phyloP scores from a whole-genome alignment of 2,329 filamentous ascomycete genomes.

The Ophiosphaerella herpotricha region DNA sequence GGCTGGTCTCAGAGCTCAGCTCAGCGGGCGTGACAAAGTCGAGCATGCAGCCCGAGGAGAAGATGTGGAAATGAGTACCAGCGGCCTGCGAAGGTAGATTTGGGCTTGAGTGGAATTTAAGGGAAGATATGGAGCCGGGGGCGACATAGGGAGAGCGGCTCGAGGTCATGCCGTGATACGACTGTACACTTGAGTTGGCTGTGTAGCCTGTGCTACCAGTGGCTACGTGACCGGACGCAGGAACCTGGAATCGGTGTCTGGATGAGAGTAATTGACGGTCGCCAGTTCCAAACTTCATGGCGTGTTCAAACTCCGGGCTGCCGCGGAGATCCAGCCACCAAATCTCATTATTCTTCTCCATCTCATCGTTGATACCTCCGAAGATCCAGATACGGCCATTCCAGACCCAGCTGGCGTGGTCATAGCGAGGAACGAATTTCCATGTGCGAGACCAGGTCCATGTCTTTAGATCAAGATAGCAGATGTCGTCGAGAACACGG shows the following conservation, averaged over 20 bases:
- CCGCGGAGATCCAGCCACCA: conserved; percentile 98
- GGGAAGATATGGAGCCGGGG: conserved; percentile 84
- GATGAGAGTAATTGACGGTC: conserved; percentile 46
- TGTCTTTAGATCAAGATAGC: conserved; percentile 94
- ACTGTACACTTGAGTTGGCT: conserved; percentile 70
- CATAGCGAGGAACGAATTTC: conserved; percentile 93
- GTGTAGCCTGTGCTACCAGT: conserved; percentile 64
- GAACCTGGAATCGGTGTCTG: conserved; percentile 36
- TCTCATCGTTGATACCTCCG: conserved; percentile 90
- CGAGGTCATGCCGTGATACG: conserved; percentile 51
- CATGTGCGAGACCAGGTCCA: conserved; percentile 97
- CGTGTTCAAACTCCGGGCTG: conserved; percentile 79
- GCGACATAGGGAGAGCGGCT: conserved; percentile 58
- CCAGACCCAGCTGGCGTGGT: conserved; percentile 94
- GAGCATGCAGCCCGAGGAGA: conserved; percentile 87
- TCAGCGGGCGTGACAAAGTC: conserved; percentile 94
- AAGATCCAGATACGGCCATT: conserved; percentile 94
- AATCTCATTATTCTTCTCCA: conserved; percentile 94
- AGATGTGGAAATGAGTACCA: conserved; percentile 93
- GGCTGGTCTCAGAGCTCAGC: conserved; percentile 86
- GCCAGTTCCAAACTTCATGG: conserved; percentile 62
- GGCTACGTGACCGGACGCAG: conserved; percentile 37
- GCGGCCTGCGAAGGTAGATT: conserved; percentile 87
- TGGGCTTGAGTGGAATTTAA: conserved; percentile 86
- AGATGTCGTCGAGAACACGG: conserved; percentile 93